Evolutionary conservation across 768 basidiomycete species (phyloP).

Genomic region (Kwoniella sp.): DNA sequence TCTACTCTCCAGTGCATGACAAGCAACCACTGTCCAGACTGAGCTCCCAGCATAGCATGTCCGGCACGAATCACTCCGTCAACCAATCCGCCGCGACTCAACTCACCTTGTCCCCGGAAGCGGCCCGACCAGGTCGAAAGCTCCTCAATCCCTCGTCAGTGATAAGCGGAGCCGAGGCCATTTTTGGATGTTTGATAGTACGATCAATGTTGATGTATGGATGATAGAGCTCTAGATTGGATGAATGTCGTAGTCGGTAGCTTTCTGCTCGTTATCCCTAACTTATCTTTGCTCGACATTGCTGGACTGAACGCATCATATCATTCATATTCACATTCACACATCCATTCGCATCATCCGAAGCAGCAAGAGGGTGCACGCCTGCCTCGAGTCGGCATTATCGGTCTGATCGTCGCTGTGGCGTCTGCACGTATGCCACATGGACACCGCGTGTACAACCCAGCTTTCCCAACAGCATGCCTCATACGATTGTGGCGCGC

Average conservation of each 20-base stretch:
- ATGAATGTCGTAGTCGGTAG: too few relatives aligned
- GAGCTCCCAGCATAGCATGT: too few relatives aligned
- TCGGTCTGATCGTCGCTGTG: background rate
- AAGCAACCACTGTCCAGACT: too few relatives aligned
- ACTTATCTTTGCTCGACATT: background rate
- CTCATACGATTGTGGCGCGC: too few relatives aligned
- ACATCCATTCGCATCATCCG: background rate
- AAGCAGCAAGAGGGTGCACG: background rate
- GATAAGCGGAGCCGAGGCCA: background rate
- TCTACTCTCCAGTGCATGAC: too few relatives aligned
- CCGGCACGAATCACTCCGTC: background rate
- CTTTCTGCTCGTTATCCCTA: background rate
- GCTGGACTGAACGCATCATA: too few relatives aligned
- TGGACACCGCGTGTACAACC: background rate
- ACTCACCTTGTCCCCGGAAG: constrained; percentile 32
- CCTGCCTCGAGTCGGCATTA: background rate
- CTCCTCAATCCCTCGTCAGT: background rate
- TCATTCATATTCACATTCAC: background rate
- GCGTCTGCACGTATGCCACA: background rate
- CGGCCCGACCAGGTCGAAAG: constrained; percentile 22
- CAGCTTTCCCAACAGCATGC: too few relatives aligned
- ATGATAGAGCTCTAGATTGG: too few relatives aligned
- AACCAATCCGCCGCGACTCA: background rate
- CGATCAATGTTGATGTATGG: too few relatives aligned
- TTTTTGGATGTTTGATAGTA: constrained; percentile 8